Base-by-base conservation (phyloP, 2,329 filamentous ascomycete species). In the Clarireedia sp. region DNA sequence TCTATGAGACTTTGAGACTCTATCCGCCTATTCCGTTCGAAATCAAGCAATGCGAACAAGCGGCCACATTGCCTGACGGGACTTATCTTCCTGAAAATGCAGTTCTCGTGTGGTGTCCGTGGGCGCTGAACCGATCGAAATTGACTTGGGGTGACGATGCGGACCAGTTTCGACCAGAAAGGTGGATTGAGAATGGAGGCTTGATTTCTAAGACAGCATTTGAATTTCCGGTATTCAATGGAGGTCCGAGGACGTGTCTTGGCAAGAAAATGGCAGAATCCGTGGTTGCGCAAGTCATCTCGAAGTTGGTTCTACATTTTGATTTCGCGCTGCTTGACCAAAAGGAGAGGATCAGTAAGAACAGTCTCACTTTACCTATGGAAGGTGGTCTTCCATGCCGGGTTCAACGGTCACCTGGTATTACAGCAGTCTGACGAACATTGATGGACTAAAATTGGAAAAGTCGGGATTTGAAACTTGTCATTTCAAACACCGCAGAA, bases 21-120 rank as follows among this genome's bases (percentile, higher is more conserved):
- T 84, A 79, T 60, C 83, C 83, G 2, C 82, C 82, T 2, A 78
- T 86, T 26, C 83, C 83, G 1, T 81, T 86, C 58, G 83, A 86
- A 64, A 78, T 86, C 60, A 83, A 82, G 65, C 80, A 86, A 67
- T 76, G 75, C 57, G 74, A 76, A 23, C 66, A 72, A 51, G 66
- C 73, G 17, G 76, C 76, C 3, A 78, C 75, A 0, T 72, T 86
- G 2, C 82, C 82, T 0, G 82, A 85, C 62, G 81, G 80, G 3
- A 85, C 82, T 0, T 76, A 73, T 47, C 72, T 86, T 3, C 80
- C 81, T 0, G 65, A 69, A 26, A 66, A 71, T 12, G 73, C 81
- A 0, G 73, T 86, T 23, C 70, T 86, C 2, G 70, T 85, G 3
- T 86, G 82, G 82, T 83, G 79, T 59, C 72, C 80, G 3, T 86